Base-by-base conservation (phyloP, 306 rosid species). In the Oxytropis ochrocephala region DNA sequence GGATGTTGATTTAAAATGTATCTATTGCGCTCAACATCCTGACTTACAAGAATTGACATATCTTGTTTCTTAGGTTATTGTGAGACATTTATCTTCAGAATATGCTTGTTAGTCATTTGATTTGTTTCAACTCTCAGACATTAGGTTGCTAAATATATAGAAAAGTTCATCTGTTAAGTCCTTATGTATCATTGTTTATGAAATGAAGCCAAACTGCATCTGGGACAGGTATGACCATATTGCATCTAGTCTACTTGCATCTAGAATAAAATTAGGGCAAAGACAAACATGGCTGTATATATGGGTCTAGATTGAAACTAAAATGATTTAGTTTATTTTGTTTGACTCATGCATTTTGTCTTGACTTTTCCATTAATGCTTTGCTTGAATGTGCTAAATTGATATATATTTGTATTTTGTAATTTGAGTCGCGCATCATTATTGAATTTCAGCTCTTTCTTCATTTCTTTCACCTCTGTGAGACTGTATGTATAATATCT, bases 41-140 rank as follows among this genome's bases (percentile, higher is more conserved):
- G 49, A 44, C 38, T 32, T 47, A 11, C 16, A 8, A 71, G 67
- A 58, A 16, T 46, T 8, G 10, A 33, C 50, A 65, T 62, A 56
- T 46, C 53, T 60, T 67, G 56, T 72, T 72, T 72, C 44, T 47
- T 38, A 67, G 18, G 67, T 60, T 64, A 44, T 35, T 52, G 53
- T 27, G 48, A 58, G 3, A 44, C 17, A 4, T 27, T 47, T 55
- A 70, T 19, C 13, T 48, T 17, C 46, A 42, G 57, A 38, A 35
- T 58, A 6, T 17, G 70, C n/a, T 54, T 41, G 16, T 46, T 49
- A 44, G 63, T 49, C 55, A 67, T 13, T 56, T 71, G 3, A 14
- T 49, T 75, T 36, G 54, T 57, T 55, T 73, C 67, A 33, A 63
- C 56, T 57, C 49, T 74, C 57, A 50, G 57, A 65, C 19, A 27